A percentile compares a stretch with the other conserved stretches of the same genome.
Evolutionary conservation across 1,284 basidiomycete species (phyloP).

Genomic region (Ustilago cynodontis): DNA sequence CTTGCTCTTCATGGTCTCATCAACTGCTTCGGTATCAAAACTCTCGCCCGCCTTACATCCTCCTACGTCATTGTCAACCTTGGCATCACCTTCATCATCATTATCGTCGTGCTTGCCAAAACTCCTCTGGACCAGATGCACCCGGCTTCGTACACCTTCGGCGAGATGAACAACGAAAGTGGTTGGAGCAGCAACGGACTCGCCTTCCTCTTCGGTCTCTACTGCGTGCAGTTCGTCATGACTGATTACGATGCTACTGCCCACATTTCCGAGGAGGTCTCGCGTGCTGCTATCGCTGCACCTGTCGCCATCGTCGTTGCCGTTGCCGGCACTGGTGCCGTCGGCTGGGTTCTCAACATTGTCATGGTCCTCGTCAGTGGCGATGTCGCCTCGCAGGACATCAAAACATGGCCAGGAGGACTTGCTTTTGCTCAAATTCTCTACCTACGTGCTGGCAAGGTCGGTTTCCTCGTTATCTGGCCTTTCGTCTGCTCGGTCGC

Average conservation of each 20-base stretch:
- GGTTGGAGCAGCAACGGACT: slow-evolving; percentile 84
- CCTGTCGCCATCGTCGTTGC: slow-evolving; percentile 85
- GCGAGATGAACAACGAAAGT: slow-evolving; percentile 76
- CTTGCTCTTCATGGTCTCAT: slow-evolving; percentile 70
- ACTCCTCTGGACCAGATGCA: slow-evolving; percentile 83
- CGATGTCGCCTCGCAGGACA: slow-evolving; percentile 54
- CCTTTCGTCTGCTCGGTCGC: slow-evolving; percentile 68
- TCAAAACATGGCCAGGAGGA: slow-evolving; percentile 61
- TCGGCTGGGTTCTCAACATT: slow-evolving; percentile 70
- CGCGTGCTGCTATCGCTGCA: slow-evolving; percentile 84
- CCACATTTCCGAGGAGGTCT: slow-evolving; percentile 93
- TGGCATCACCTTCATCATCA: slow-evolving; percentile 75
- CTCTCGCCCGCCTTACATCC: slow-evolving; percentile 82
- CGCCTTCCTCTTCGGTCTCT: slow-evolving; percentile 86
- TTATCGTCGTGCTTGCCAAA: slow-evolving; percentile 83
- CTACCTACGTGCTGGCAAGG: slow-evolving; percentile 58
- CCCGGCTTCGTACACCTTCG: slow-evolving; percentile 78
- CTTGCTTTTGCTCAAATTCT: slow-evolving; percentile 68
- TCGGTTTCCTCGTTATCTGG: slow-evolving; percentile 78
- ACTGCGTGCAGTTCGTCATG: slow-evolving; percentile 81
- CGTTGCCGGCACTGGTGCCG: slow-evolving; percentile 72
- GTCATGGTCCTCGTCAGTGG: slow-evolving; percentile 82
- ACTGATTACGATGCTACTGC: slow-evolving; percentile 75
- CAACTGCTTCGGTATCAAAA: slow-evolving; percentile 84
- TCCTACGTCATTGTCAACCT: slow-evolving; percentile 90